Conservation (phyloP, 1,284 basidiomycete species). For the Gymnopus androsaceus region DNA sequence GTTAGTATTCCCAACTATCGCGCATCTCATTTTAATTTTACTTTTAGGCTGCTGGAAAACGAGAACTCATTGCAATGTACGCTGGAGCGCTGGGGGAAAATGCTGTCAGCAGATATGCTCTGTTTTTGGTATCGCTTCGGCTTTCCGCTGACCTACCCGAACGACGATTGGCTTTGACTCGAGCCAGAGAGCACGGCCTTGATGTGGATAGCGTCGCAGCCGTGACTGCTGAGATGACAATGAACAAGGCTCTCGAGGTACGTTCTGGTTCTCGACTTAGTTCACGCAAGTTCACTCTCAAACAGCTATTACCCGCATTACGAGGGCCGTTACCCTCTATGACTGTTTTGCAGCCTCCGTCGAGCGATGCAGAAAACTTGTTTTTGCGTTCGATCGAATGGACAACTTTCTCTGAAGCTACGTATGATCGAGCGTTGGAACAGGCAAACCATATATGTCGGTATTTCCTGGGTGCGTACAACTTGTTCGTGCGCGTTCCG, state of each 20-base stretch:
- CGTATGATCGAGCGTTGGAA: conserved; percentile 76
- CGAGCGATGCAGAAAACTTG: conserved; percentile 61
- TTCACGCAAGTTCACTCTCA: background rate
- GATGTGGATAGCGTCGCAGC: conserved; percentile 83
- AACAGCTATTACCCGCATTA: conserved; percentile 52
- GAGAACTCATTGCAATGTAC: conserved; percentile 91
- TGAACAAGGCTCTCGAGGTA: conserved; percentile 73
- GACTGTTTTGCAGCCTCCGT: conserved; percentile 50
- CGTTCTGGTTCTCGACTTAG: conserved; percentile 30
- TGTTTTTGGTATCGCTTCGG: conserved; percentile 85
- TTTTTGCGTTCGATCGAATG: conserved; percentile 91
- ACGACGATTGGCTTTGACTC: conserved; percentile 72
- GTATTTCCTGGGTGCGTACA: conserved; percentile 77
- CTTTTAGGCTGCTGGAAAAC: conserved; percentile 69
- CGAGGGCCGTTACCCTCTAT: conserved; percentile 65
- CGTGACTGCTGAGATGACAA: conserved; percentile 79
- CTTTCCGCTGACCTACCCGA: conserved; percentile 68
- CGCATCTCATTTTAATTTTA: background rate
- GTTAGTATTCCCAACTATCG: conserved; percentile 35
- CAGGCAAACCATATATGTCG: conserved; percentile 85
- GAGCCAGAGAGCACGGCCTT: conserved; percentile 83
- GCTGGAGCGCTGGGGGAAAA: conserved; percentile 90
- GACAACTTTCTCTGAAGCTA: conserved; percentile 81
- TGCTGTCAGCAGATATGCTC: conserved; percentile 90
- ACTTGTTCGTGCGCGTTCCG: conserved; percentile 10